These are phyloP conservation scores for Puccinellia tenuiflora DNA, from an alignment of 176 grass and related monocot genomes.

Conservation along the genomic window DNA sequence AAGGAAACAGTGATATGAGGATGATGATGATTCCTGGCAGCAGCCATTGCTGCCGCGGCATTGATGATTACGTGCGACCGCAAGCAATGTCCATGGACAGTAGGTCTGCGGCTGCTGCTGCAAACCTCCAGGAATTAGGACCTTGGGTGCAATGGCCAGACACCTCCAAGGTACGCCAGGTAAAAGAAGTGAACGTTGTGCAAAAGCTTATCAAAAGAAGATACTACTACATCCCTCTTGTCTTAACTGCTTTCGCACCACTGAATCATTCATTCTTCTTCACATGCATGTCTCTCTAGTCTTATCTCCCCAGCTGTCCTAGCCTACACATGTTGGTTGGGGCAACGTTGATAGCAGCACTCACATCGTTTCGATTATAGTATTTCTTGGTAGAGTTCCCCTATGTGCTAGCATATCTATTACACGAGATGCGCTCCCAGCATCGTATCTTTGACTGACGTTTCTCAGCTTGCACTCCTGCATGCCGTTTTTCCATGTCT, in stretches of 20 bases:
- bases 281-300: slow-evolving; percentile 33
- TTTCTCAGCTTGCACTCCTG: neutral
- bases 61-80: slow-evolving; percentile 76
- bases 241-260: slow-evolving; percentile 45
- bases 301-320: slow-evolving; percentile 2
- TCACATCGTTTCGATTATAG: neutral
- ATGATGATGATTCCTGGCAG: slow-evolving; percentile 27
- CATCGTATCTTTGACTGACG: neutral
- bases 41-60: slow-evolving; percentile 34
- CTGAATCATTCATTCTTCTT: slow-evolving; percentile 44
- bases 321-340: neutral
- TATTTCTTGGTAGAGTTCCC: neutral
- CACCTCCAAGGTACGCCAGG: slow-evolving; percentile 63
- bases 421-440: neutral
- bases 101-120: slow-evolving; percentile 41
- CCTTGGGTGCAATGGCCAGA: slow-evolving; percentile 49
- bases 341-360: neutral
- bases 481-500: neutral
- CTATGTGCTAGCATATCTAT: neutral
- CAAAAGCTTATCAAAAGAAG: slow-evolving; percentile 41
- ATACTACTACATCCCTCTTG: slow-evolving; percentile 31
- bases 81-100: slow-evolving; percentile 37
- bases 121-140: slow-evolving; percentile 48
- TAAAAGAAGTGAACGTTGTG: too few relatives aligned
- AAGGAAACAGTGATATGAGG: slow-evolving; percentile 45